Percentiles rank a stretch among this genome's conserved stretches.
Evolutionary conservation across 768 basidiomycete species (phyloP).

Genomic region (Mycena albidolilacea): DNA sequence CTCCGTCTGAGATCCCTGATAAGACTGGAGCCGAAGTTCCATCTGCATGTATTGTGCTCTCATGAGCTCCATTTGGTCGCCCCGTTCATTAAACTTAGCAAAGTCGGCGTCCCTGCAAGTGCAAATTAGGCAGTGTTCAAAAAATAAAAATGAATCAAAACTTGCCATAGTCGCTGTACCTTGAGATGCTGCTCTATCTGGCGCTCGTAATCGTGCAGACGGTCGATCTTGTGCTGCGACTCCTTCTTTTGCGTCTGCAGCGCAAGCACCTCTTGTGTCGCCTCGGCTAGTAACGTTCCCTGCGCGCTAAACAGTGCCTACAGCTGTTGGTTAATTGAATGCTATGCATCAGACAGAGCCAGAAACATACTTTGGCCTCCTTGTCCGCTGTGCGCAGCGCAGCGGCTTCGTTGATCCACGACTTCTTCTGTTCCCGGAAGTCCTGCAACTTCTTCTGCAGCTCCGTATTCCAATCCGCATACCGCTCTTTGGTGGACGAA

Average conservation of each 20-base stretch:
- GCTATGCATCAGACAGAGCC: neutral
- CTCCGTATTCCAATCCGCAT: constrained; percentile 87
- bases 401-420: constrained; percentile 81
- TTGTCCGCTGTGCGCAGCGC: constrained; percentile 78
- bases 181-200: constrained; percentile 87
- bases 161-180: constrained; percentile 85
- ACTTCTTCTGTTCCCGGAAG: constrained; percentile 84
- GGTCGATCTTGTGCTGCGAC: constrained; percentile 84
- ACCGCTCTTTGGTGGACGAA: constrained; percentile 80
- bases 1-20: constrained; percentile 65
- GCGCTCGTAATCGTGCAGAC: constrained; percentile 87
- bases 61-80: constrained; percentile 69
- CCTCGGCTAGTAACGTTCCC: constrained; percentile 77
- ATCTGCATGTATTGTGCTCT: constrained; percentile 75
- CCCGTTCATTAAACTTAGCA: constrained; percentile 75
- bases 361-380: constrained; percentile 70
- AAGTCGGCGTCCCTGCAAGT: constrained; percentile 80
- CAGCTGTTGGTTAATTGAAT: constrained; percentile 1
- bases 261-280: constrained; percentile 76
- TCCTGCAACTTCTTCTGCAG: constrained; percentile 83
- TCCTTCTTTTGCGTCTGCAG: constrained; percentile 85
- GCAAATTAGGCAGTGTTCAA: neutral
- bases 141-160: constrained; percentile 16
- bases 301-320: constrained; percentile 81
- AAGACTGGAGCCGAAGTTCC: constrained; percentile 73